Evolutionary conservation across 768 basidiomycete species (phyloP).

Genomic region (Termitomyces heimii): DNA sequence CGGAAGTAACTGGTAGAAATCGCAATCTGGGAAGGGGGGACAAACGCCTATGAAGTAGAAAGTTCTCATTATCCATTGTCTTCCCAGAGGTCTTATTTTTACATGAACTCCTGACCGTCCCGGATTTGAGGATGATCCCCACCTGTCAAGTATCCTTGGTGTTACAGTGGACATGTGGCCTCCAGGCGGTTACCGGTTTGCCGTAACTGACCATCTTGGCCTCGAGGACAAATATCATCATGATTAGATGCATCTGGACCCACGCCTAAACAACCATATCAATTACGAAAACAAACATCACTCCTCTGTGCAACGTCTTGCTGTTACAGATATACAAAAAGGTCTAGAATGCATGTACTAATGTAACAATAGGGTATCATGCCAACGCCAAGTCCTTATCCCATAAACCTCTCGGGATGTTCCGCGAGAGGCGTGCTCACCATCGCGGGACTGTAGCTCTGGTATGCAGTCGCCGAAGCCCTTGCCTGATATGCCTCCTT

Average conservation of each 20-base stretch:
- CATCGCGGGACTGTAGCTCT: constrained; percentile 36
- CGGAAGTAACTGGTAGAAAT: not conserved
- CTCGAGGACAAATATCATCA: constrained; percentile 1
- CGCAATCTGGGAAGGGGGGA: not conserved
- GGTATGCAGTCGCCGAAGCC: constrained; percentile 20
- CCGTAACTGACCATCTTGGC: constrained; percentile 2
- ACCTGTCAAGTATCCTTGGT: constrained; percentile 1
- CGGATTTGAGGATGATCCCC: not conserved
- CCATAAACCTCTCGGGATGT: constrained; percentile 28
- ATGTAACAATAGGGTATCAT: not conserved
- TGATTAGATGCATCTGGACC: not conserved
- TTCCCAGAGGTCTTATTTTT: constrained; percentile 2
- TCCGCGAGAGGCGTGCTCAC: constrained; percentile 36
- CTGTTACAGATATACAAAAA: not conserved
- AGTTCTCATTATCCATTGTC: not conserved
- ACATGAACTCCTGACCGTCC: constrained; percentile 1
- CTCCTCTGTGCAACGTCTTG: not conserved
- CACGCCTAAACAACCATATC: not conserved
- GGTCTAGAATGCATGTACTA: not conserved
- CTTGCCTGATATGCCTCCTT: constrained; percentile 57
- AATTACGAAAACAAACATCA: not conserved
- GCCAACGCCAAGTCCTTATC: constrained; percentile 13
- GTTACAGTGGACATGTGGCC: constrained; percentile 1
- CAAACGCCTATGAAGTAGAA: not conserved
- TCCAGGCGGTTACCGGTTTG: not conserved